Evolutionary conservation across 805 yeast species (phyloP).

Genomic region (Candida ulmi): DNA sequence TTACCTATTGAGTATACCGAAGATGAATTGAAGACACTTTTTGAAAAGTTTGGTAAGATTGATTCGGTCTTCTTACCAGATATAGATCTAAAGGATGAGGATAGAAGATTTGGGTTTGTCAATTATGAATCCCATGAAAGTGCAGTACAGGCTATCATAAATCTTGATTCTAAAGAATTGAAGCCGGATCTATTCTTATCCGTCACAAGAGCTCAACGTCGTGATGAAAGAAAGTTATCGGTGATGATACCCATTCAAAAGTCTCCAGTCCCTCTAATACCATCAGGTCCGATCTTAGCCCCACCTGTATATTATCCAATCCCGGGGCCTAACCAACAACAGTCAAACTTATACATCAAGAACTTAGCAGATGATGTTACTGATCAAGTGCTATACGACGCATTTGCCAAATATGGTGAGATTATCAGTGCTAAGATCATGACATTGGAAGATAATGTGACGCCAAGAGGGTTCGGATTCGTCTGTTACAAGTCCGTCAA

Average conservation of each 20-base stretch:
- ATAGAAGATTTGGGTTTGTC: constrained; percentile 40
- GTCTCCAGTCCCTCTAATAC: not conserved
- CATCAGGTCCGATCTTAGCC: not conserved
- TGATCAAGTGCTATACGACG: constrained; percentile 40
- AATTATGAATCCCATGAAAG: constrained; percentile 41
- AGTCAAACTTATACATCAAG: constrained; percentile 64
- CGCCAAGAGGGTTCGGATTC: constrained; percentile 72
- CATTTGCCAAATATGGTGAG: constrained; percentile 41
- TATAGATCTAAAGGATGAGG: not conserved
- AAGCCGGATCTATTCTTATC: constrained; percentile 22
- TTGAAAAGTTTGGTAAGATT: constrained; percentile 43
- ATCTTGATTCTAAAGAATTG: constrained; percentile 39
- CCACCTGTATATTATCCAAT: constrained; percentile 24
- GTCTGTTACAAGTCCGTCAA: constrained; percentile 60
- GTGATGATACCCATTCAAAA: not conserved
- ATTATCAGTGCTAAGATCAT: constrained; percentile 48
- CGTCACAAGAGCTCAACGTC: constrained; percentile 43
- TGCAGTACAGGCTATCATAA: constrained; percentile 41
- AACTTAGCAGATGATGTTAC: constrained; percentile 45
- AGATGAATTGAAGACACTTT: constrained; percentile 34
- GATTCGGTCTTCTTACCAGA: constrained; percentile 50
- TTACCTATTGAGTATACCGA: constrained; percentile 34
- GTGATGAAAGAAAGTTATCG: constrained; percentile 25
- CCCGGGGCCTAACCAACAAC: constrained; percentile 48
- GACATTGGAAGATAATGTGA: constrained; percentile 28